These are phyloP conservation scores for Calonectria leucothoes DNA, from an alignment of 2,329 filamentous ascomycete genomes.

Conservation along the genomic window DNA sequence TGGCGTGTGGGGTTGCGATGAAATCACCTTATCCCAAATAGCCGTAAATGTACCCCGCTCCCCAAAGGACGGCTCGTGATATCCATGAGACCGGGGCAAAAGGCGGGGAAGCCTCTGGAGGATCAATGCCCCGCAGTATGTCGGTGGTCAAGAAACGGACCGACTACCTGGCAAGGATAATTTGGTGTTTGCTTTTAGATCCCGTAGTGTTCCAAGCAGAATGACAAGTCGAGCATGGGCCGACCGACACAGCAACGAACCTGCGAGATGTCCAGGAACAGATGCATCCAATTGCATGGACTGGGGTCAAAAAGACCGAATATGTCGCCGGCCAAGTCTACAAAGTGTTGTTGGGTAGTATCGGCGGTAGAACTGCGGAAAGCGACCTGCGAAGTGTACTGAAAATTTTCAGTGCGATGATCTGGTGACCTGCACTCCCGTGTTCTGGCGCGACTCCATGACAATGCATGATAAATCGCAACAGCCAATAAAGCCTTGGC, in stretches of 20 bases:
- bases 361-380: background rate
- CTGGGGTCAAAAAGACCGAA: background rate
- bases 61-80: background rate
- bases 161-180: background rate
- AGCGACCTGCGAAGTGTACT: no score
- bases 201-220: background rate
- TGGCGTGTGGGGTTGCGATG: background rate
- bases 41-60: background rate
- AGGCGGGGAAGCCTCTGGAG: background rate
- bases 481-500: no score
- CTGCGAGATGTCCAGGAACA: background rate
- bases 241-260: background rate
- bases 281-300: background rate
- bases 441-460: no score
- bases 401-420: no score
- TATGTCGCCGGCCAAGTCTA: background rate
- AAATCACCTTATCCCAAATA: conserved; percentile 3
- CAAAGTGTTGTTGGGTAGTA: background rate
- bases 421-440: no score
- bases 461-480: no score
- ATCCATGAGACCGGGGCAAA: background rate
- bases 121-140: background rate
- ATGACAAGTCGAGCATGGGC: background rate
- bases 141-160: background rate
- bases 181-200: background rate